Percentiles rank a stretch among this genome's conserved stretches.
phyloP scores from a whole-genome alignment of 768 basidiomycete species.

The Tulasnella calospora region DNA sequence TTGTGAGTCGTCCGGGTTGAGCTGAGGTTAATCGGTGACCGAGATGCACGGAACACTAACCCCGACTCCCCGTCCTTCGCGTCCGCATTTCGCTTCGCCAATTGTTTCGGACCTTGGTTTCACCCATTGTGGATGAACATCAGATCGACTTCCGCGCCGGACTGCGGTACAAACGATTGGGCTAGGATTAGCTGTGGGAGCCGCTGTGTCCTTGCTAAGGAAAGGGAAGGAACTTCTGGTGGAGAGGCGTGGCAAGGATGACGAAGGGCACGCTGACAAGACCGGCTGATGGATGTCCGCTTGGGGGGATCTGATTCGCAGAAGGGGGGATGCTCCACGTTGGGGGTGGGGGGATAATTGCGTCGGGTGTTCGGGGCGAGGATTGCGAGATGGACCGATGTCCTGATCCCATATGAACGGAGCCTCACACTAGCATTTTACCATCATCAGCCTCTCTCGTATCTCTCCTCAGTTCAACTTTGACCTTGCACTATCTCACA shows the following conservation, averaged over 20 bases:
- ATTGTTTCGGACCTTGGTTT: neutral
- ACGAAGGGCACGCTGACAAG: constrained; percentile 31
- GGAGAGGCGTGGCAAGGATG: constrained; percentile 30
- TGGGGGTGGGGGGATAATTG: neutral
- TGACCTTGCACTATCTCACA: neutral
- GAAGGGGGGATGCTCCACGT: constrained; percentile 16
- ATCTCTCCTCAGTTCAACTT: constrained; percentile 11
- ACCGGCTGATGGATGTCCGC: constrained; percentile 29
- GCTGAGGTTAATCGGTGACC: neutral
- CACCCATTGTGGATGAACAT: neutral
- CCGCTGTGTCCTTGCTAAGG: constrained; percentile 47
- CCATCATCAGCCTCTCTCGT: neutral
- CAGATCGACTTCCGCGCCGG: constrained; percentile 58
- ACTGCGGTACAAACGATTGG: constrained; percentile 45
- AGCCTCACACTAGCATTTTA: neutral
- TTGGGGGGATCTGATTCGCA: neutral
- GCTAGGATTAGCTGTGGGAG: constrained; percentile 58
- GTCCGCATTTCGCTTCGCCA: neutral
- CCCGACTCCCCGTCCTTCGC: neutral
- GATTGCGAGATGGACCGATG: constrained; percentile 14
- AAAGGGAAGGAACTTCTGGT: constrained; percentile 37
- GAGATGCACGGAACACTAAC: neutral
- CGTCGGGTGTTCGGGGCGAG: constrained; percentile 1
- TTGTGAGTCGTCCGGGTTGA: constrained; percentile 40
- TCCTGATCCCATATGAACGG: neutral